Conservation (phyloP, 768 basidiomycete genomes). For the Panus rudis region DNA sequence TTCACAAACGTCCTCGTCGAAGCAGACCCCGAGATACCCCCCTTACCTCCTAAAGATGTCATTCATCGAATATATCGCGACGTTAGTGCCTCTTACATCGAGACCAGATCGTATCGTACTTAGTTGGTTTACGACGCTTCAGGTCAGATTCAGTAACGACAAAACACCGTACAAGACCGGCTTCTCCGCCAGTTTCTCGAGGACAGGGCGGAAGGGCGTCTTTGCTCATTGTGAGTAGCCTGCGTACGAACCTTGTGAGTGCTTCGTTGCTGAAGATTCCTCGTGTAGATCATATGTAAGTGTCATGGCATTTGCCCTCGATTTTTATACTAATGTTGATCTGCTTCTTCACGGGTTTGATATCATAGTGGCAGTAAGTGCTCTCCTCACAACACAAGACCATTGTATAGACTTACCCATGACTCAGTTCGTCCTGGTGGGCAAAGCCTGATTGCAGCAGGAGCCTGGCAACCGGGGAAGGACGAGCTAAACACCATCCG, state of each 20-base stretch:
- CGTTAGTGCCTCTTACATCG: conserved; percentile 32
- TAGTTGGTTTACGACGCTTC: no score
- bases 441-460: conserved; percentile 70
- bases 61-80: conserved; percentile 93
- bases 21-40: conserved; percentile 79
- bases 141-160: conserved; percentile 88
- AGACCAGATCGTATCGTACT: neutral
- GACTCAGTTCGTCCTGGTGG: conserved; percentile 37
- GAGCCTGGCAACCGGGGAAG: conserved; percentile 72
- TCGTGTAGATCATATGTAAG: conserved; percentile 54
- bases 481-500: conserved; percentile 75
- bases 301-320: conserved; percentile 10
- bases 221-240: conserved; percentile 85
- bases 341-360: no score
- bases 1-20: conserved; percentile 63
- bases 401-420: neutral
- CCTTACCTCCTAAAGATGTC: conserved; percentile 85
- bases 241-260: neutral
- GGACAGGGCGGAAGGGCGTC: conserved; percentile 84
- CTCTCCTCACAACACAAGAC: neutral
- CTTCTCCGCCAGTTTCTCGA: conserved; percentile 78
- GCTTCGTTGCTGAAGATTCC: neutral
- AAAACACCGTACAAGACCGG: conserved; percentile 92
- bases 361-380: no score
- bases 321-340: neutral